Evolutionary conservation across 345 rosid genomes (phyloP), one percentile per base, ranked within the genome.

Genomic region (Salix exigua): DNA sequence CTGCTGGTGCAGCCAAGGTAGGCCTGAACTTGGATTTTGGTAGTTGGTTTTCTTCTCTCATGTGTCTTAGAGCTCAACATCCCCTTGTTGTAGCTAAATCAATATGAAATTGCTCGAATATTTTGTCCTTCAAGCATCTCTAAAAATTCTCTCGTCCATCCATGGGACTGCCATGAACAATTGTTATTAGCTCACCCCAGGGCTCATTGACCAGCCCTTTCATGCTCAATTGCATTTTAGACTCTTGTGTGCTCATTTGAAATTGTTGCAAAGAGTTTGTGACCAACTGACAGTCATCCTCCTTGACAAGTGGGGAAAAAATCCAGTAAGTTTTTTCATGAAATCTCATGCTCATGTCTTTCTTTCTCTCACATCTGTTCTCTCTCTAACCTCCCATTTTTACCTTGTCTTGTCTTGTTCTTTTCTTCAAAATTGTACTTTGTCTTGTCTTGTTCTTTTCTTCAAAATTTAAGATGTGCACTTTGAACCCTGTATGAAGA

Each of bases 1-100:
- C 99, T 66, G 99, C 99, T 66, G 97, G 98, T 83, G 97, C 99
- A 69, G 99, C 99, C 28, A 87, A 92, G 97, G 99, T 93, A 77
- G 62, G 70, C 28, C 75, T 70, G 55, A 21, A 44, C 79, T 73
- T 72, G 60, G 26, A 12, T n/a, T 42, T 28, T 25, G 26, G 64
- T 35, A 62, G 51, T 50, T 25, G 31, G 7, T 33, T 72, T 53
- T 42, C 62, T 30, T 35, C 2, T 74, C 72, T 37, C 66, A 26
- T 26, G 37, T 53, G 30, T 66, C 23, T 48, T 66, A 35, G 64
- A 37, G 55, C 53, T 35, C 38, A 37, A 44, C 21, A 35, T 70
- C 44, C n/a, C 62, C 18, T 9, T 0, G 18, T 4, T 46, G 51
- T 46, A 46, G 51, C 51, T 46, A 46, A 46, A 4, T 46, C 18